A percentile compares a stretch with the other conserved stretches of the same genome.
Evolutionary conservation across 768 basidiomycete species (phyloP).

Genomic region (Agrocybe praecox): DNA sequence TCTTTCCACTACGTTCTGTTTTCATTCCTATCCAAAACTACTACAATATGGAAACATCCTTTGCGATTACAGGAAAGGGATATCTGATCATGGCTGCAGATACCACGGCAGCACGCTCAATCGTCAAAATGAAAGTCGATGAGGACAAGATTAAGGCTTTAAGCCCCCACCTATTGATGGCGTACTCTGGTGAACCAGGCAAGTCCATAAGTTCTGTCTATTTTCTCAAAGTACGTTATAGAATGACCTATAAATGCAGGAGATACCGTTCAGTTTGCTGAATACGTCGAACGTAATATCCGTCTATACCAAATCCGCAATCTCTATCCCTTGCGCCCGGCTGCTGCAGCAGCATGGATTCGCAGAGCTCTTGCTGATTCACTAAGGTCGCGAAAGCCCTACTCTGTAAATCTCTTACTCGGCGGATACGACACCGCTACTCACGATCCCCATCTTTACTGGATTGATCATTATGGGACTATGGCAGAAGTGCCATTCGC

Average conservation of each 20-base stretch:
- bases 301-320: conserved; percentile 96
- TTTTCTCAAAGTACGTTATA: background rate
- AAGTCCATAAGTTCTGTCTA: conserved; percentile 17
- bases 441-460: conserved; percentile 79
- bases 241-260: conserved; percentile 47
- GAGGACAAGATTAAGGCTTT: conserved; percentile 96
- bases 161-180: conserved; percentile 91
- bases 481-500: conserved; percentile 87
- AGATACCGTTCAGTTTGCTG: conserved; percentile 95
- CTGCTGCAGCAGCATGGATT: conserved; percentile 94
- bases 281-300: conserved; percentile 95
- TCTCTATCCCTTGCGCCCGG: conserved; percentile 84
- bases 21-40: conserved; percentile 1
- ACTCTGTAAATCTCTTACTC: conserved; percentile 89
- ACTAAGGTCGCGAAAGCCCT: conserved; percentile 84
- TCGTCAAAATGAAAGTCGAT: conserved; percentile 97
- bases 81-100: conserved; percentile 94
- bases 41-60: conserved; percentile 81
- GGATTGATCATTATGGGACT: conserved; percentile 96
- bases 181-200: conserved; percentile 94
- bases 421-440: conserved; percentile 89
- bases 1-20: background rate
- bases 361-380: conserved; percentile 88
- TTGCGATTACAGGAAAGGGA: conserved; percentile 90
- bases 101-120: conserved; percentile 85